Percentiles rank a stretch among this genome's conserved stretches.
phyloP scores from a whole-genome alignment of 1,284 basidiomycete species.

The Termitomyces sp. region DNA sequence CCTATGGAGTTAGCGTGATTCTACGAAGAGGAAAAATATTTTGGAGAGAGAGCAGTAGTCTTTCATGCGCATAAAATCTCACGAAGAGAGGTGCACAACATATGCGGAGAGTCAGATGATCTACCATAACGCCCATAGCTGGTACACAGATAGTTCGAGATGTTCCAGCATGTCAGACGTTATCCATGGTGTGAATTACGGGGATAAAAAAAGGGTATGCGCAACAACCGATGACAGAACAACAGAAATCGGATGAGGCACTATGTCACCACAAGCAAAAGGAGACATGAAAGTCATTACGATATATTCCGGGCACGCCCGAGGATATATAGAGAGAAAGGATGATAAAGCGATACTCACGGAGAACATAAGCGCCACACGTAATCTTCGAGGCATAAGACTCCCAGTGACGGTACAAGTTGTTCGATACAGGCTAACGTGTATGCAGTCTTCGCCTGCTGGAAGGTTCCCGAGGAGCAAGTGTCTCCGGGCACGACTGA shows the following conservation, averaged over 20 bases:
- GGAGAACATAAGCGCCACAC: conserved; percentile 57
- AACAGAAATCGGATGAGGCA: not conserved
- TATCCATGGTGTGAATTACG: not conserved
- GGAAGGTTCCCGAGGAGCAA: conserved; percentile 17
- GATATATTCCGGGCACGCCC: not conserved
- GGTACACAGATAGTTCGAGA: not conserved
- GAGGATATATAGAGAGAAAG: not conserved
- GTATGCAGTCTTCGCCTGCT: conserved; percentile 55
- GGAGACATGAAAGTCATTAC: not conserved
- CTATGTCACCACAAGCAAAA: not conserved
- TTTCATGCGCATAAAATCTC: not conserved
- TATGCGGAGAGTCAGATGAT: not conserved
- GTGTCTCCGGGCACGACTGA: conserved; percentile 8
- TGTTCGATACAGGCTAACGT: conserved; percentile 66
- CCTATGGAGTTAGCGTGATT: conserved; percentile 14
- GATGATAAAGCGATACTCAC: conserved; percentile 35
- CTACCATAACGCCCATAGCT: not conserved
- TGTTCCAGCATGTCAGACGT: not conserved
- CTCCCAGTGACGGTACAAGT: conserved; percentile 52
- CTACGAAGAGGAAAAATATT: not conserved
- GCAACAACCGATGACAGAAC: not conserved
- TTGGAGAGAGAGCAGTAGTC: not conserved
- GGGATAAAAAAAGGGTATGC: not conserved
- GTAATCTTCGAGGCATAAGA: conserved; percentile 41
- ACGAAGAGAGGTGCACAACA: not conserved